Evolutionary conservation across 1,284 basidiomycete genomes (phyloP).

Genomic region (Moesziomyces antarcticus): DNA sequence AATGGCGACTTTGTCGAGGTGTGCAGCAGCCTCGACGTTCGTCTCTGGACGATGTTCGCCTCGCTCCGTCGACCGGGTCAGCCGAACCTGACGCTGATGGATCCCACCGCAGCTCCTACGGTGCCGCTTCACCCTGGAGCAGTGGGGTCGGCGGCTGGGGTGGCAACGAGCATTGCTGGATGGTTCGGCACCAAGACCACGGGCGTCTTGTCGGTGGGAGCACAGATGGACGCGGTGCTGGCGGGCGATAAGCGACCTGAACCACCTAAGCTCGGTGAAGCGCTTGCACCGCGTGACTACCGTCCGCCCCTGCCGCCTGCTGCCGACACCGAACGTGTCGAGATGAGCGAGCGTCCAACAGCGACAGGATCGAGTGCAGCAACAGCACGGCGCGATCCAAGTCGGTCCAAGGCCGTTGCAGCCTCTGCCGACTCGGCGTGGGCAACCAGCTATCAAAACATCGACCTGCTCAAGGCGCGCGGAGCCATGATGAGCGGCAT

Average conservation of each 20-base stretch:
- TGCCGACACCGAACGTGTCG: background rate
- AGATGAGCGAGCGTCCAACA: conserved; percentile 2
- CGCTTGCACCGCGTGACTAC: conserved; percentile 31
- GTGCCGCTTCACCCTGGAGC: conserved; percentile 57
- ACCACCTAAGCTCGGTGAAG: conserved; percentile 37
- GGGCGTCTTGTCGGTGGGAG: conserved; percentile 48
- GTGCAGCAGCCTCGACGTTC: conserved; percentile 56
- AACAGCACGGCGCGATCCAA: conserved; percentile 22
- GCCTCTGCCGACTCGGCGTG: conserved; percentile 27
- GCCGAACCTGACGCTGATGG: conserved; percentile 50
- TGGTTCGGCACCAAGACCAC: conserved; percentile 56
- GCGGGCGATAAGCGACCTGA: conserved; percentile 53
- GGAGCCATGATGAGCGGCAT: conserved; percentile 55
- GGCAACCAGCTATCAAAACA: conserved; percentile 36
- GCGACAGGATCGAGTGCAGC: conserved; percentile 11
- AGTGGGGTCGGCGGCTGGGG: conserved; percentile 48
- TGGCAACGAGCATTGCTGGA: conserved; percentile 52
- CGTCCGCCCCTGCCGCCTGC: conserved; percentile 8
- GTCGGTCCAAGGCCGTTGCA: conserved; percentile 37
- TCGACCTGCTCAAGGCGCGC: conserved; percentile 50
- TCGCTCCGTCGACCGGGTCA: conserved; percentile 49
- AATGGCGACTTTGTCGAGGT: conserved; percentile 62
- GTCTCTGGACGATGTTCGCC: conserved; percentile 60
- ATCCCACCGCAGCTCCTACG: conserved; percentile 15
- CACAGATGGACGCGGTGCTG: conserved; percentile 50